Conservation (phyloP, 768 basidiomycete genomes). For the Mycena amicta region DNA sequence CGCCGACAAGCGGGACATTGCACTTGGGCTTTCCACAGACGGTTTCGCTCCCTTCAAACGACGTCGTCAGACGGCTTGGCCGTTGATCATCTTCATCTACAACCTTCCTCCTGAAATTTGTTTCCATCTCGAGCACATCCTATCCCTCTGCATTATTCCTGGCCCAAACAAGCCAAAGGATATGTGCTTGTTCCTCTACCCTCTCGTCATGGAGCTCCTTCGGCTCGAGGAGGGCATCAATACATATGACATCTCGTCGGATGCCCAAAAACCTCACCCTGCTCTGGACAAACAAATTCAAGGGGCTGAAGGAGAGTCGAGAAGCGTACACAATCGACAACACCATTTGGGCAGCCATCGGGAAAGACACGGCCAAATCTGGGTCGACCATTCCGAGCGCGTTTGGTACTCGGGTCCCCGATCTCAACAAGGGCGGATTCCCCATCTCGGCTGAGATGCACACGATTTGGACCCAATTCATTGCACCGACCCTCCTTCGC, state of each 20-base stretch:
- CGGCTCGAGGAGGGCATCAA: not conserved
- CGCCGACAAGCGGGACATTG: constrained; percentile 37
- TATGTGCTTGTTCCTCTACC: not conserved
- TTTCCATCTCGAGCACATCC: not conserved
- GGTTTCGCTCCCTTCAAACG: constrained; percentile 38
- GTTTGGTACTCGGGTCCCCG: constrained; percentile 27
- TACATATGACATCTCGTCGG: not conserved
- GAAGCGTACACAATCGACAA: constrained; percentile 33
- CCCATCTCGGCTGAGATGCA: constrained; percentile 22
- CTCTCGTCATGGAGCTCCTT: not conserved
- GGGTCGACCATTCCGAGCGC: constrained; percentile 27
- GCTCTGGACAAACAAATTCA: not conserved
- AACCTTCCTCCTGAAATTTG: not conserved
- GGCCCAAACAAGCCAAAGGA: not conserved
- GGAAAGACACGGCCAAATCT: constrained; percentile 7
- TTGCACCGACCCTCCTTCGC: constrained; percentile 7
- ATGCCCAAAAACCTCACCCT: too few species aligned
- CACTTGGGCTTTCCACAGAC: constrained; percentile 41
- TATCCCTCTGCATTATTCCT: not conserved
- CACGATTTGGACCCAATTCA: constrained; percentile 10
- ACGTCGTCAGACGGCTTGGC: constrained; percentile 17
- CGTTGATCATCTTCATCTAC: constrained; percentile 32
- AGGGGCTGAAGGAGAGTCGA: not conserved
- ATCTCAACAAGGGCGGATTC: constrained; percentile 22
- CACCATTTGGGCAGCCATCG: not conserved